phyloP scores from a whole-genome alignment of 2,329 filamentous ascomycete genomes.

The Phialemonium atrogriseum region DNA sequence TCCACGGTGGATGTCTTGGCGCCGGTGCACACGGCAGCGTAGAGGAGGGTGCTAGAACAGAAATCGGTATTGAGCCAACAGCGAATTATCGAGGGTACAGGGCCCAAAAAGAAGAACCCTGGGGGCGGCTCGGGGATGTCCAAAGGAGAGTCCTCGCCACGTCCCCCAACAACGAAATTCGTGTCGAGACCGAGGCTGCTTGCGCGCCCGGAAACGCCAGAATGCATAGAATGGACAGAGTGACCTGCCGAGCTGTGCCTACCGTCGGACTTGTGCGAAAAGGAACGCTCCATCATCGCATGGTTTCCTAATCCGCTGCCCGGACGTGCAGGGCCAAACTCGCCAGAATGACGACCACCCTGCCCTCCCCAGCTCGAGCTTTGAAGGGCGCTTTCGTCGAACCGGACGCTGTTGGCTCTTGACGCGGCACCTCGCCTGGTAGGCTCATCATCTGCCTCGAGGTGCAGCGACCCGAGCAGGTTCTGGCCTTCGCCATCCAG shows the following conservation, averaged over 20 bases:
- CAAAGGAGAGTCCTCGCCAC: constrained; percentile 60
- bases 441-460: constrained; percentile 82
- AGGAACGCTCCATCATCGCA: constrained; percentile 78
- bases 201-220: constrained; percentile 67
- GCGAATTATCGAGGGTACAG: constrained; percentile 87
- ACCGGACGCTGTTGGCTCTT: constrained; percentile 91
- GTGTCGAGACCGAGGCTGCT: constrained; percentile 84
- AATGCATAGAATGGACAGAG: constrained; percentile 59
- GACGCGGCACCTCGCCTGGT: constrained; percentile 80
- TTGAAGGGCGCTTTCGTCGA: constrained; percentile 91
- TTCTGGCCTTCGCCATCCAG: constrained; percentile 82
- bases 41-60: constrained; percentile 80
- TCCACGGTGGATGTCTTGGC: constrained; percentile 84
- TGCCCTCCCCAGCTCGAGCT: constrained; percentile 74
- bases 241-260: constrained; percentile 89
- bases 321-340: constrained; percentile 70
- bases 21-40: constrained; percentile 86
- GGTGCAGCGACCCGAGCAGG: constrained; percentile 69
- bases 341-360: constrained; percentile 71
- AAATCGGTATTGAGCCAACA: constrained; percentile 93
- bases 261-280: constrained; percentile 94
- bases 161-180: constrained; percentile 53
- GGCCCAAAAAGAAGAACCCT: constrained; percentile 75
- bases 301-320: constrained; percentile 71
- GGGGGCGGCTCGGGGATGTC: constrained; percentile 71